Percentiles rank a stretch among this genome's conserved stretches.
Conservation (phyloP, 106 monocot species). For the Ottelia alismoides region DNA sequence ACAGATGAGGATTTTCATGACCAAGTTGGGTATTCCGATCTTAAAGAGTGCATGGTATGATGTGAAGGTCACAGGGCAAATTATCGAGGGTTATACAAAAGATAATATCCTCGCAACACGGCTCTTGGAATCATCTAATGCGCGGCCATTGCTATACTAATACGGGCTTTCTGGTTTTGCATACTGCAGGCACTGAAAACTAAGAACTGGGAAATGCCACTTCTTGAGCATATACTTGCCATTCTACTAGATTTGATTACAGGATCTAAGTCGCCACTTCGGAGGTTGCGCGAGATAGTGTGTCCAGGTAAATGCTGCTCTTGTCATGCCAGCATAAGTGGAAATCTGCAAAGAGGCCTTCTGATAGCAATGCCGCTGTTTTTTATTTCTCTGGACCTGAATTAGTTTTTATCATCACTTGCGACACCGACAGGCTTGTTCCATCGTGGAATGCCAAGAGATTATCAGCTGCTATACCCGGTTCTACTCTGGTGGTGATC, state of each 20-base stretch:
- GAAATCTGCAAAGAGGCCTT: background rate
- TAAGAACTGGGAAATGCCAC: slow-evolving; percentile 76
- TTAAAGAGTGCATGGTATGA: slow-evolving; percentile 76
- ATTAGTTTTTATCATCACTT: slow-evolving; percentile 76
- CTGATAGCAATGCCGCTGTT: background rate
- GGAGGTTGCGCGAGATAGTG: slow-evolving; percentile 52
- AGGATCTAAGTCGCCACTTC: slow-evolving; percentile 28
- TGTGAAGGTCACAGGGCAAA: slow-evolving; percentile 60
- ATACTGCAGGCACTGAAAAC: slow-evolving; percentile 55
- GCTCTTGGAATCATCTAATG: too few relatives aligned
- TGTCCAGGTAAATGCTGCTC: slow-evolving; percentile 48
- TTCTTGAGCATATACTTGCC: slow-evolving; percentile 67
- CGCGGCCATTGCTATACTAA: too few relatives aligned
- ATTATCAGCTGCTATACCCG: slow-evolving; percentile 50
- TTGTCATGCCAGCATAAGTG: too few relatives aligned
- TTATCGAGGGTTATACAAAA: slow-evolving; percentile 82
- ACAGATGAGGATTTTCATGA: slow-evolving; percentile 70
- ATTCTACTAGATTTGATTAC: slow-evolving; percentile 48
- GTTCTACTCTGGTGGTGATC: slow-evolving; percentile 52
- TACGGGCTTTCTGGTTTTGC: too few relatives aligned
- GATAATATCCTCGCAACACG: too few relatives aligned
- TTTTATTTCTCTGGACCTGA: slow-evolving; percentile 7
- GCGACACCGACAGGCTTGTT: slow-evolving; percentile 64
- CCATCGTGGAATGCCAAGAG: slow-evolving; percentile 70
- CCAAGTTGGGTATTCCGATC: slow-evolving; percentile 57